Percentiles rank a stretch among this genome's conserved stretches.
Conservation (phyloP, 2,329 filamentous ascomycete species). For the Fragosphaeria purpurea region DNA sequence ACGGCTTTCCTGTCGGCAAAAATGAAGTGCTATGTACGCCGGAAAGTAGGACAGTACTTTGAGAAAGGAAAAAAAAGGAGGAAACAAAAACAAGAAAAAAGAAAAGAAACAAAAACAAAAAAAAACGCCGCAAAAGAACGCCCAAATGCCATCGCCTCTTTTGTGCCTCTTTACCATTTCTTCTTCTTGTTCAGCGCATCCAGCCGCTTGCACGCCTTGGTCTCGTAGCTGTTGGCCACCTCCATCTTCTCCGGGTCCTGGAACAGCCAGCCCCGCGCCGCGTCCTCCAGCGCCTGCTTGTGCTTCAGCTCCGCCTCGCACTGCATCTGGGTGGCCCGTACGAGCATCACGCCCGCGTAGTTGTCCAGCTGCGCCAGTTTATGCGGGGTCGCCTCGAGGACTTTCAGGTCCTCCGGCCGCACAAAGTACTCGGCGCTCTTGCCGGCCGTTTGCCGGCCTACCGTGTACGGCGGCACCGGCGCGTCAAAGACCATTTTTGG, state of each 20-base stretch:
- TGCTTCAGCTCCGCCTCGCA: conserved; percentile 65
- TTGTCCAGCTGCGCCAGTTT: conserved; percentile 69
- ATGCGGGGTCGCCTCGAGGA: conserved; percentile 46
- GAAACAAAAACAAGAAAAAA: neutral
- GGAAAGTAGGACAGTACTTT: too few relatives aligned
- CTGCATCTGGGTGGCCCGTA: conserved; percentile 55
- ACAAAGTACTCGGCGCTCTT: conserved; percentile 77
- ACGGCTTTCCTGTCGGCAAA: too few relatives aligned
- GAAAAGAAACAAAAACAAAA: neutral
- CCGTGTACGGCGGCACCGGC: conserved; percentile 60
- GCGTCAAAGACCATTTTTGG: conserved; percentile 70
- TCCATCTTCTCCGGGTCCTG: conserved; percentile 71
- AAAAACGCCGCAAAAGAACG: neutral
- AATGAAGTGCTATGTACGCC: too few relatives aligned
- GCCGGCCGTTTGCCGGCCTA: conserved; percentile 59
- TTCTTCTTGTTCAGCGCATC: conserved; percentile 26
- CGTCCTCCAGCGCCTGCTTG: conserved; percentile 59
- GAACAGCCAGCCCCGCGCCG: conserved; percentile 81
- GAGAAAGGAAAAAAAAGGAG: neutral
- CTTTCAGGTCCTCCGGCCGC: conserved; percentile 63
- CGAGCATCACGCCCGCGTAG: conserved; percentile 62
- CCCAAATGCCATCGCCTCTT: neutral
- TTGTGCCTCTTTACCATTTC: neutral
- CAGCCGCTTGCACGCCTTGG: conserved; percentile 44
- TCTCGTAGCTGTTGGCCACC: conserved; percentile 46